Evolutionary conservation across 169 alveolate species (phyloP).

Genomic region (Cryptosporidium canis): DNA sequence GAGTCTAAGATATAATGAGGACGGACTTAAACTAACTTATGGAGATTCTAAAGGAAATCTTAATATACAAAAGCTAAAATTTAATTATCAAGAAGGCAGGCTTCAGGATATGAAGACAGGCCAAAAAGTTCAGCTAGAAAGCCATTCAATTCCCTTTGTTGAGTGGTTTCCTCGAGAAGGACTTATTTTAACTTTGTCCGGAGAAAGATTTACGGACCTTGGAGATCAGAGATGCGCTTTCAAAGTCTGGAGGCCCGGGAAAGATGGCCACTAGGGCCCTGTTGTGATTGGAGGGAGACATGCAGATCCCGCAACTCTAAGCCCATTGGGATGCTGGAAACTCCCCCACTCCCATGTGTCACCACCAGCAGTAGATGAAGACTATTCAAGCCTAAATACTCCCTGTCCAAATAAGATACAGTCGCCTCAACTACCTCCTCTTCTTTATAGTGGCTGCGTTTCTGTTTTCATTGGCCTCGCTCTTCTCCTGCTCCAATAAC

Average conservation of each 20-base stretch:
- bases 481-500: neutral
- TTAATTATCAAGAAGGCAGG: neutral
- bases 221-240: neutral
- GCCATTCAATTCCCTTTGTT: constrained; percentile 35
- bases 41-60: constrained; percentile 55
- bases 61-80: constrained; percentile 11
- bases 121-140: neutral
- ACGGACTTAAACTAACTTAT: neutral
- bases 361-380: too few species aligned
- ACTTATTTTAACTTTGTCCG: constrained; percentile 37
- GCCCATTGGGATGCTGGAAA: too few species aligned
- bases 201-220: constrained; percentile 28
- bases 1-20: neutral
- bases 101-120: neutral
- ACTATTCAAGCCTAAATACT: too few species aligned
- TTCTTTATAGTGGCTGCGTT: neutral
- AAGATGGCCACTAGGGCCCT: neutral
- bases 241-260: neutral
- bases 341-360: too few species aligned
- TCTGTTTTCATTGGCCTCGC: neutral
- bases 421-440: constrained; percentile 4
- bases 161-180: neutral
- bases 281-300: neutral
- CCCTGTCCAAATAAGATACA: neutral
- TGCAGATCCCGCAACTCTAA: too few species aligned